Base-by-base conservation (phyloP, 1,284 basidiomycete genomes). In the Ustilago sp. region DNA sequence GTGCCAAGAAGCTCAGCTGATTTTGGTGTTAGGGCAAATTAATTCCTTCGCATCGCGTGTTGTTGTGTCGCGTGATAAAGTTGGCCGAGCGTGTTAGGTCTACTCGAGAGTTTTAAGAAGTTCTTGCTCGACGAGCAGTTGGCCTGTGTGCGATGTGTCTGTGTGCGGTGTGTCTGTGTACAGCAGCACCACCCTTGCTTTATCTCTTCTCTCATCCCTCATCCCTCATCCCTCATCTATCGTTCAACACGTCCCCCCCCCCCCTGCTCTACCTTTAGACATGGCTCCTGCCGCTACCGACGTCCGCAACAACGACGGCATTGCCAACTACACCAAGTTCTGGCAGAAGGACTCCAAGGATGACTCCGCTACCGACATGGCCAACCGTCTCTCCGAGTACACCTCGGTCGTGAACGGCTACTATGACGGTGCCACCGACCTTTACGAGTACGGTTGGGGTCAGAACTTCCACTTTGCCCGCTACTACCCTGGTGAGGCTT, bases 391-490 rank as follows among this genome's bases (percentile, higher is more conserved):
- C 64, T 90, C 90, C 61, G 91, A 91, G 86, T 99, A 98, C 88
- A 92, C 92, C 32, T 94, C 96, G 73, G 94, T 99, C 74, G 93
- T 98, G 74, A 98, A 98, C 84, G 94, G 94, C 48, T 98, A 97
- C 89, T 98, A 98, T 83, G 95, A 98, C 83, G 95, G 94, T 45
- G 96, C 95, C 7, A 99, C 96, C 19, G 91, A 95, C 86, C 89
- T 99, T 63, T 99, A 98, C 89, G 96, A 99, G 88, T 98, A 94
- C 86, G 95, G 94, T 35, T 96, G 94, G 94, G 90, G 90, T 8
- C 89, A 92, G 69, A 95, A 93, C 53, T 99, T 99, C 91, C 96
- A 99, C 88, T 99, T 99, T 87, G 97, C 94, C 63, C 94, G 97
- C 47, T 99, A 97, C 89, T 95, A 93, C 91, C 93, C 92, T 87